Evolutionary conservation across 164 flowering plant species (phyloP), one percentile per base, ranked within the genome.

Genomic region (Saururus chinensis): DNA sequence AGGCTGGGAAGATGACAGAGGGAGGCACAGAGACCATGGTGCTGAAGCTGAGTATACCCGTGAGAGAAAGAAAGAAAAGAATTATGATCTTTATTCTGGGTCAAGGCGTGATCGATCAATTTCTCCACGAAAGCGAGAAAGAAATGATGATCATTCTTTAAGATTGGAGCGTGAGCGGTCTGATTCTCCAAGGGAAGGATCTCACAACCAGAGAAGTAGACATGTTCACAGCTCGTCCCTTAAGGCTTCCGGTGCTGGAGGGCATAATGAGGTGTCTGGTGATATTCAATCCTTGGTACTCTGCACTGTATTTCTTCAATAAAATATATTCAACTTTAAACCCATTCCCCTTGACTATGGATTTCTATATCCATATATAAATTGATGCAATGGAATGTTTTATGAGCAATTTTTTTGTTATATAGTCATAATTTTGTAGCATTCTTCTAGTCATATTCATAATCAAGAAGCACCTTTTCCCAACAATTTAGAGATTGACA

Each of bases 211-310:
- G 35, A 71, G 78, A 64, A 71, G 71, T 63, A 71, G 75, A 51
- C 77, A 68, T 40, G 63, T 66, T 60, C 80, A 85, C 20, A 75
- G 64, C 42, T 85, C 95, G 25, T 89, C 93, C 45, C 60, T 59
- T 42, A 66, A 65, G 60, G 75, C 63, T 70, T 62, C 76, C 17
- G 72, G 70, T 24, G 53, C 59, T 19, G 72, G 79, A 69, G 79
- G 69, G 37, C 84, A 70, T 63, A 73, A 74, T 60, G 91, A 85
- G 91, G 95, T 85, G 75, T 81, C 81, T 75, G 83, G 88, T 75
- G 79, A 74, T 76, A 73, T 71, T 70, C 74, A 71, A 12, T 63
- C 62, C 63, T 22, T 48, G 21, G 1, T 12, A 23, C n/a, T 22
- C 37, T 55, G 16, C 17, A 45, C 49, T 45, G 17, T 45, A 23